A percentile compares a stretch with the other conserved stretches of the same genome.
Evolutionary conservation across 148 eudicot genomes (phyloP).

Genomic region (Camellia granthamiana): DNA sequence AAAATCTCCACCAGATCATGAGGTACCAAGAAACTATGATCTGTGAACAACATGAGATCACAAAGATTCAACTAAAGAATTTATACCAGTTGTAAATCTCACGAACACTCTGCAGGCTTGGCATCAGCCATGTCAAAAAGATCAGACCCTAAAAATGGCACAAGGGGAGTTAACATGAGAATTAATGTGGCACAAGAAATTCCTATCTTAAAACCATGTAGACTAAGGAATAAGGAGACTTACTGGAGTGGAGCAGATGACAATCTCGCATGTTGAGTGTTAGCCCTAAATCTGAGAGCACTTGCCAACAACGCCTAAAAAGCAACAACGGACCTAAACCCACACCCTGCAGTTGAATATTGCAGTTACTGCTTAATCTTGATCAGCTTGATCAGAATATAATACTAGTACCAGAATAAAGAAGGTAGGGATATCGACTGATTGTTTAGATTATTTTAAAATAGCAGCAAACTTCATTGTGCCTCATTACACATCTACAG

Average conservation of each 20-base stretch:
- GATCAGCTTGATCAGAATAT: slow-evolving; percentile 39
- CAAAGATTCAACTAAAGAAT: slow-evolving; percentile 12
- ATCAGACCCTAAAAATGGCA: slow-evolving; percentile 38
- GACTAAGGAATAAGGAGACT: slow-evolving; percentile 17
- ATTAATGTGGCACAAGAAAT: slow-evolving; percentile 30
- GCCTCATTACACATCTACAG: neutral
- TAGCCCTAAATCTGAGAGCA: slow-evolving; percentile 21
- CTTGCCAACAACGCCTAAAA: slow-evolving; percentile 17
- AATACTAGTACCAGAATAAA: slow-evolving; percentile 20
- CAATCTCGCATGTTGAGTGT: slow-evolving; percentile 12
- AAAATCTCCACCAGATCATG: neutral
- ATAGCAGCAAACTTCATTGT: slow-evolving; percentile 8
- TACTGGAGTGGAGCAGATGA: slow-evolving; percentile 15
- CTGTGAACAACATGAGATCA: neutral
- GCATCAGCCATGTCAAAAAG: slow-evolving; percentile 11
- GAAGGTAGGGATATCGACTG: slow-evolving; percentile 18
- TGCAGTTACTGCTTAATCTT: slow-evolving; percentile 32
- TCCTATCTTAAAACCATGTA: slow-evolving; percentile 35
- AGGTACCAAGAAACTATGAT: neutral
- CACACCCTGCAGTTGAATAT: slow-evolving; percentile 48
- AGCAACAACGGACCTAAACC: slow-evolving; percentile 17
- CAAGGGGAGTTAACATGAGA: slow-evolving; percentile 41
- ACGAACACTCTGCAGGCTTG: slow-evolving; percentile 5
- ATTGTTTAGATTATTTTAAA: slow-evolving; percentile 4
- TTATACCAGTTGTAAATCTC: slow-evolving; percentile 7